Evolutionary conservation across 805 yeast genomes (phyloP), one percentile per base, ranked within the genome.

Genomic region (Brettanomyces custersianus): DNA sequence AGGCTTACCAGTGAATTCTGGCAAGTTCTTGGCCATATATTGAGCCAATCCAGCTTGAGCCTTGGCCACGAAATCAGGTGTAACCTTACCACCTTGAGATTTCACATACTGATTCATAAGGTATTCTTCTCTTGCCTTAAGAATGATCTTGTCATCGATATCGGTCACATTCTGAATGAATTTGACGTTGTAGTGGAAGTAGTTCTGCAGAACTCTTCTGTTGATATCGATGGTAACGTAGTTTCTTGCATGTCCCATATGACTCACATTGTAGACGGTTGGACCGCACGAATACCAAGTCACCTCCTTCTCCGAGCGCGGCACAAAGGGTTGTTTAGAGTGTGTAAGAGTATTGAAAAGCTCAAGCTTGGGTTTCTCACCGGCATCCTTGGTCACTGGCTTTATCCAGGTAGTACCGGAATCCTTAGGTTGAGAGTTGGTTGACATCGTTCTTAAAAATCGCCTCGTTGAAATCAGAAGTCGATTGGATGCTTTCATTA

Each of bases 241-340:
- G 62, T 92, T 92, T 59, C 98, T 71, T 11, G 98, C 98, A 58
- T 92, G 98, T 17, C 98, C 98, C 96, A 92, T 87, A 55, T 92
- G 98, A 35, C 88, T 75, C 23, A 92, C 77, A 60, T 92, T 95
- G 54, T 92, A 92, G 12, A 92, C 98, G 0, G 98, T 92, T 10
- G 98, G 98, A 5, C 98, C 98, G 70, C 98, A 92, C 39, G 87
- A 83, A 64, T 92, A 92, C 98, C 98, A 92, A 1, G 87, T 72
- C 34, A 92, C 82, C 40, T 70, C 72, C 41, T 73, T 72, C 3
- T 73, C 72, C 20, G 65, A 62, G 38, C 66, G 60, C 2, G 97
- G 94, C n/a, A 77, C 58, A 49, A 92, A 90, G 39, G 68, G 80
- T 26, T 74, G 83, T 53, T 90, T 90, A 22, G 75, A 59, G 48